phyloP scores from a whole-genome alignment of 1,139 yeast species.

The Suhomyces guaymorum region DNA sequence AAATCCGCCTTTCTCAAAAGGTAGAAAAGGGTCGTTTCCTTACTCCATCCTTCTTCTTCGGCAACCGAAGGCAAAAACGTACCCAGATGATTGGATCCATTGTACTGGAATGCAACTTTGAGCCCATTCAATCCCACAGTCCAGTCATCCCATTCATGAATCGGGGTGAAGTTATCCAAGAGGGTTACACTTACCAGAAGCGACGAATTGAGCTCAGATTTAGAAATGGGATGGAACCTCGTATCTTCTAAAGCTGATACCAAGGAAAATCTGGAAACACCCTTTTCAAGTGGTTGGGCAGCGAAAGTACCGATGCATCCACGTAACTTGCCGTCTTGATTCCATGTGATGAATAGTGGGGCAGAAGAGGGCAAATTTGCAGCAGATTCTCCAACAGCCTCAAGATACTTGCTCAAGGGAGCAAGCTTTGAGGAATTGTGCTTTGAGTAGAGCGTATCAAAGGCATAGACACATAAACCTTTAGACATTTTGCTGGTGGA shows the following conservation, averaged over 20 bases:
- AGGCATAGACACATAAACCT: conserved; percentile 43
- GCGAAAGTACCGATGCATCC: conserved; percentile 94
- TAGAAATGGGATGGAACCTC: conserved; percentile 68
- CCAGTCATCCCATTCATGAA: conserved; percentile 66
- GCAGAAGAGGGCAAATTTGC: conserved; percentile 48
- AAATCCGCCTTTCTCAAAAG: conserved; percentile 71
- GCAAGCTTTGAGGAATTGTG: conserved; percentile 13
- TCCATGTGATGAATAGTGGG: conserved; percentile 85
- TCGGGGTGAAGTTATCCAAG: conserved; percentile 58
- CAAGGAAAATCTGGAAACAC: conserved; percentile 62
- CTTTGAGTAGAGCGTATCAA: conserved; percentile 32
- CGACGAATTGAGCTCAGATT: conserved; percentile 49
- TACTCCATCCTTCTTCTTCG: conserved; percentile 83
- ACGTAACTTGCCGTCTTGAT: conserved; percentile 56
- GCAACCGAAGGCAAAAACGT: conserved; percentile 93
- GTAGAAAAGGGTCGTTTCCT: conserved; percentile 66
- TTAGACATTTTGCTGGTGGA: conserved; percentile 22
- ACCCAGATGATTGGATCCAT: conserved; percentile 51
- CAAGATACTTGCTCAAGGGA: conserved; percentile 21
- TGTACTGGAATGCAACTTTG: conserved; percentile 48
- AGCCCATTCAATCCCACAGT: conserved; percentile 81
- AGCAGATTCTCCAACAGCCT: conserved; percentile 19
- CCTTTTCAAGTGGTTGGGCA: conserved; percentile 47
- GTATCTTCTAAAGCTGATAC: conserved; percentile 74
- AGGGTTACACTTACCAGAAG: conserved; percentile 59